Base-by-base conservation (phyloP, 164 flowering plant genomes). In the Piper betle region DNA sequence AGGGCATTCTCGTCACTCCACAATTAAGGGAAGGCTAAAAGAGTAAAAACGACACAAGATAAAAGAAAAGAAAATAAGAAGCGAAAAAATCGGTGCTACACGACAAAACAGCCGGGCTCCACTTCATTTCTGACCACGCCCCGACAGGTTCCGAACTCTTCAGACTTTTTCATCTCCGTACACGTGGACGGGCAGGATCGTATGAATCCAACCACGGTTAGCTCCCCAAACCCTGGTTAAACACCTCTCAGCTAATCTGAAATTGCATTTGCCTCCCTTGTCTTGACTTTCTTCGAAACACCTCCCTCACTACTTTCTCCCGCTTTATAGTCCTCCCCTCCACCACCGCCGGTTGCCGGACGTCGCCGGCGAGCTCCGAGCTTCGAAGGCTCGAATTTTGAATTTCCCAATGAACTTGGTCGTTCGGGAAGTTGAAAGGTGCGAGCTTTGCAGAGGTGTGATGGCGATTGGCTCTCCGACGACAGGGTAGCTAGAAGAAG, bases 191-290 rank as follows among this genome's bases (percentile, higher is more conserved):
- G 60, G n/a, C 0, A 1, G 2, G 59, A 63, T 53, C 25, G 17
- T 10, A 20, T 62, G 6, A 15, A 43, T 15, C 50, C 50, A 43
- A 43, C 50, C 50, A 10, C 50, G 50, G 50, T 43, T 43, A 3
- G 12, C 50, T 43, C 50, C 5, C n/a, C 11, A 15, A 74, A 78
- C 80, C 75, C 66, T 53, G 68, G 76, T 80, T 73, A 80, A 52
- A 43, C n/a, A n/a, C n/a, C n/a, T n/a, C n/a, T n/a, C n/a, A n/a
- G n/a, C n/a, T n/a, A n/a, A n/a, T n/a, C n/a, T n/a, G n/a, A 53
- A 53, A 53, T 25, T 25, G 19, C 58, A 17, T 25, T 20, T 19
- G 17, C 2, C 20, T 13, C 41, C 17, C 4, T 57, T 57, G 12
- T 57, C 60, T 37, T 62, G 52, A 52, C 66, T 65, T 48, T 40